Evolutionary conservation across 1,139 yeast genomes (phyloP).

Genomic region (Protomyces inundatus): DNA sequence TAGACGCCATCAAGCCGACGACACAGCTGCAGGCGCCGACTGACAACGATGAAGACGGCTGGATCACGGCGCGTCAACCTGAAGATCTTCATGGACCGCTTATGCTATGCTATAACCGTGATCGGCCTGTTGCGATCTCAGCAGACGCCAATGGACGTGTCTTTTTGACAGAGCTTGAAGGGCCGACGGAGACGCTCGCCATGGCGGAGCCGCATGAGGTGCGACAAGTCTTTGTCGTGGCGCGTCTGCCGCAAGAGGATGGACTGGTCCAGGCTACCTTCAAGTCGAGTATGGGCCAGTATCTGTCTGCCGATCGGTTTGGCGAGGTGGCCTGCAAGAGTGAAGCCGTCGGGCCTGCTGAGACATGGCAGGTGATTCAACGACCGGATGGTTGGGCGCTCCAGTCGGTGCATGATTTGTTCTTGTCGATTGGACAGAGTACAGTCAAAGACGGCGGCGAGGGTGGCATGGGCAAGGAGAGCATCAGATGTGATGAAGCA

Average conservation of each 20-base stretch:
- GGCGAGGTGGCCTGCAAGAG: constrained; percentile 25
- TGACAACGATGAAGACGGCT: constrained; percentile 10
- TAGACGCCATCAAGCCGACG: neutral
- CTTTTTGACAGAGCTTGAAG: constrained; percentile 18
- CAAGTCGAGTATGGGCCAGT: constrained; percentile 22
- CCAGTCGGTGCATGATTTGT: constrained; percentile 12
- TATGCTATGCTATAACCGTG: constrained; percentile 8
- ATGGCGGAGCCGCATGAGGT: constrained; percentile 28
- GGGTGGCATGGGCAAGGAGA: neutral
- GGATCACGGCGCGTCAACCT: constrained; percentile 4
- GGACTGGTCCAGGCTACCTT: constrained; percentile 12
- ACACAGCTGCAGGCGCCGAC: neutral
- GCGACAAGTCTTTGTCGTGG: constrained; percentile 27
- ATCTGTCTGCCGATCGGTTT: constrained; percentile 23
- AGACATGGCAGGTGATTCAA: constrained; percentile 23
- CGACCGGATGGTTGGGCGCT: constrained; percentile 23
- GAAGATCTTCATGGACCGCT: constrained; percentile 19
- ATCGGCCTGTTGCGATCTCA: constrained; percentile 18
- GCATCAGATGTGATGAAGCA: constrained; percentile 20
- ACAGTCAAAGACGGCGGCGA: neutral
- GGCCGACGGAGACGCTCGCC: neutral
- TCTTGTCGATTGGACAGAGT: constrained; percentile 6
- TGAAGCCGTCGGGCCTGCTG: constrained; percentile 28
- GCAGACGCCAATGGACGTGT: constrained; percentile 26
- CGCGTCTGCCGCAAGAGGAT: neutral